Base-by-base conservation (phyloP, 495 filamentous ascomycete genomes). In the Glutinoglossum americanum region DNA sequence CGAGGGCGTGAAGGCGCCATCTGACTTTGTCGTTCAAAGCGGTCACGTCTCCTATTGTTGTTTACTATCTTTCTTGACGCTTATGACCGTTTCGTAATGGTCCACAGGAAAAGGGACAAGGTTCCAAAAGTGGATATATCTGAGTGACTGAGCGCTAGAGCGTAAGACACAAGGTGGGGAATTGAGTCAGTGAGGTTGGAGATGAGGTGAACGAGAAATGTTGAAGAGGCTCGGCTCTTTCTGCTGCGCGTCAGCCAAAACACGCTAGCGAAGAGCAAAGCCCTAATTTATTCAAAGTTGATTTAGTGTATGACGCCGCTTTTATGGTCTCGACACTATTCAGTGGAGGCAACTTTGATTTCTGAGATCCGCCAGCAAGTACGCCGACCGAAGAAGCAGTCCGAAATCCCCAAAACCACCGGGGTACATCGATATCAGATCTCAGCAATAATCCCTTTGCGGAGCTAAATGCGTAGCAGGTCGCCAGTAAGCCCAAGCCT, bases 1-100 rank as follows among this genome's bases (percentile, higher is more conserved):
- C 72, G 69, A 54, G 70, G 68, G 55, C 73, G 72, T 59, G 74
- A 71, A 61, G 80, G 80, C 61, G 80, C 77, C 83, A 88, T 87
- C 23, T 59, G 9, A 3, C 17, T 9, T 49, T 25, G 19, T 21
- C 26, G 23, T 15, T 6, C 49, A 21, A 6, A 30, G n/a, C 49
- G 26, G 49, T 53, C 23, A 53, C 28, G 49, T n/a, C 2, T 53
- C 21, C 13, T 25, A 13, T 8, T 53, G 19, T 32, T 53, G 23
- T 19, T 17, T 53, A 10, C 15, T 30, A 25, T 8, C 41, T 5
- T n/a, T 45, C 5, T 3, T 3, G 4, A 3, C 21, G n/a, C 4
- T 21, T 45, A 3, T 45, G n/a, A n/a, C n/a, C 41, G 17, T n/a
- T 23, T 10, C 13, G 17, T 5, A 5, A 1, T 8, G 15, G 28